phyloP scores from a whole-genome alignment of 2,329 filamentous ascomycete species.

The Teratosphaeria destructans region DNA sequence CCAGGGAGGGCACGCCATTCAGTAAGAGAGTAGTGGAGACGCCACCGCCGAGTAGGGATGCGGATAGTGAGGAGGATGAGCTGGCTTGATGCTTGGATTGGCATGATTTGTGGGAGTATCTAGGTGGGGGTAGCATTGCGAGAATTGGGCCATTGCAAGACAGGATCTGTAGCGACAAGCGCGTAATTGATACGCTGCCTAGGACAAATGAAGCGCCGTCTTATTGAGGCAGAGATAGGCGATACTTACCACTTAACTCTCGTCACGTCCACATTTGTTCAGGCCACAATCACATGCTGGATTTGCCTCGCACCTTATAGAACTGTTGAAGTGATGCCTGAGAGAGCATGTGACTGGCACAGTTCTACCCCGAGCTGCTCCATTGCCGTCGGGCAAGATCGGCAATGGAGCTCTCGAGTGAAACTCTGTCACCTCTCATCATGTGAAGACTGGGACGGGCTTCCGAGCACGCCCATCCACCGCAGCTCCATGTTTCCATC shows the following conservation, averaged over 20 bases:
- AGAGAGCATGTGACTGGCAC: not conserved
- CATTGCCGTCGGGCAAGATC: not conserved
- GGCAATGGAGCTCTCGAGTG: not conserved
- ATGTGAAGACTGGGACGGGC: not conserved
- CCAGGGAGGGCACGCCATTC: not conserved
- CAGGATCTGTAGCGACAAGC: not conserved
- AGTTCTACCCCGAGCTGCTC: not conserved
- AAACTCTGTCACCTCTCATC: not conserved
- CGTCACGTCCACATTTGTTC: too few relatives aligned
- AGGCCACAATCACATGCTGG: too few relatives aligned
- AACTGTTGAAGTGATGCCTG: not conserved
- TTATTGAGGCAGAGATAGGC: not conserved
- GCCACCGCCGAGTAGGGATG: not conserved
- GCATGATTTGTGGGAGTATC: not conserved
- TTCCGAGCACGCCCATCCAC: not conserved
- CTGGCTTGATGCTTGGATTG: conserved; percentile 3
- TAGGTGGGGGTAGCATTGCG: not conserved
- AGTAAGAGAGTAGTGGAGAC: not conserved
- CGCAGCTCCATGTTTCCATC: not conserved
- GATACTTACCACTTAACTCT: too few relatives aligned
- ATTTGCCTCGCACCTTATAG: too few relatives aligned
- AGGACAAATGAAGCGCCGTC: not conserved
- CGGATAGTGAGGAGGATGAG: conserved; percentile 7
- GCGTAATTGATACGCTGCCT: not conserved
- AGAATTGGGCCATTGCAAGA: not conserved